Conservation (phyloP, 2,329 filamentous ascomycete genomes). For the Fusarium fujikuroi region DNA sequence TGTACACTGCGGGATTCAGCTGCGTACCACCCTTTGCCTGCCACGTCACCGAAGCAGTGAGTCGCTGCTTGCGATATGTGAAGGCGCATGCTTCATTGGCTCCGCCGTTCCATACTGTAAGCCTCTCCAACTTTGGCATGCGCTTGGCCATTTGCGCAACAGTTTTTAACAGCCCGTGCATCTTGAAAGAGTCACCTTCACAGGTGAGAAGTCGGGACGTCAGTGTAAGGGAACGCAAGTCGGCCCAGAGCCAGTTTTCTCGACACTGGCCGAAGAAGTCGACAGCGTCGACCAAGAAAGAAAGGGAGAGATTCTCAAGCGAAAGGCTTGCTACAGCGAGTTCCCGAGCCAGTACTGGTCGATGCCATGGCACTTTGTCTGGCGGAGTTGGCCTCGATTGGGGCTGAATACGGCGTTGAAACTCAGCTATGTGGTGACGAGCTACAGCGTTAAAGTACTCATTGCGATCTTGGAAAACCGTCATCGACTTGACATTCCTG, state of each 20-base stretch:
- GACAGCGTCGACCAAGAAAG: not conserved
- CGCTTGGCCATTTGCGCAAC: not conserved
- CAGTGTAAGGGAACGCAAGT: not conserved
- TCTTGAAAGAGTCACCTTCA: not conserved
- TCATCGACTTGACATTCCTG: constrained; percentile 38
- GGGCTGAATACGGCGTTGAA: not conserved
- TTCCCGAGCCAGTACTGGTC: not conserved
- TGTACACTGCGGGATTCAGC: not conserved
- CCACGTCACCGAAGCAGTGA: constrained; percentile 19
- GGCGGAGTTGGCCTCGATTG: not conserved
- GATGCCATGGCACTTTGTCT: too few relatives aligned
- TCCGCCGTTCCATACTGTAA: constrained; percentile 20
- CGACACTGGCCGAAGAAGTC: constrained; percentile 1
- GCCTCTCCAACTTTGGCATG: constrained; percentile 14
- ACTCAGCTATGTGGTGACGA: too few relatives aligned
- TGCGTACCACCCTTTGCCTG: constrained; percentile 4
- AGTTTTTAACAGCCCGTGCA: not conserved
- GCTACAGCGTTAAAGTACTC: constrained; percentile 14
- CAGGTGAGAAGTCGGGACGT: not conserved
- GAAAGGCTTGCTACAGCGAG: not conserved
- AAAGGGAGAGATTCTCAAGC: constrained; percentile 1
- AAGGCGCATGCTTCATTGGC: constrained; percentile 12
- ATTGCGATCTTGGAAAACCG: not conserved
- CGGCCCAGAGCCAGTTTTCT: not conserved
- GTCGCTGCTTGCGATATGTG: not conserved